phyloP scores from a whole-genome alignment of 768 basidiomycete genomes.

The Tylopilus balloui region DNA sequence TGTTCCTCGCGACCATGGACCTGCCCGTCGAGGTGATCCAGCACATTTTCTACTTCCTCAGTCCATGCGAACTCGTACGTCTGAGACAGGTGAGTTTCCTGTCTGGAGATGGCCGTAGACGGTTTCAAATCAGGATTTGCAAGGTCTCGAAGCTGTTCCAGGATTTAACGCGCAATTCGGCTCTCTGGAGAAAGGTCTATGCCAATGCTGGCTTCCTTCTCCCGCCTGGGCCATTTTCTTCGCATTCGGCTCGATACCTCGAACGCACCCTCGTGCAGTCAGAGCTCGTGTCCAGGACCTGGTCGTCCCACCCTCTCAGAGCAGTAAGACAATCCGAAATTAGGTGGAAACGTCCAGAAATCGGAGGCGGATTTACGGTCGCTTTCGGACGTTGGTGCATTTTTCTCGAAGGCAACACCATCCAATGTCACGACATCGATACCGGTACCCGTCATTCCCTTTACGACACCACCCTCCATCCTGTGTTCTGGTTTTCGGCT shows the following conservation, averaged over 20 bases:
- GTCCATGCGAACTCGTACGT: not conserved
- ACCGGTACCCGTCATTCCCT: not conserved
- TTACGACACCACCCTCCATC: not conserved
- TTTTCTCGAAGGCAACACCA: not conserved
- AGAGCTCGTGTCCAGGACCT: not conserved
- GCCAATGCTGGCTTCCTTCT: not conserved
- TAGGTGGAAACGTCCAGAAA: not conserved
- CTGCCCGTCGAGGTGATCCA: not conserved
- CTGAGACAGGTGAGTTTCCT: not conserved
- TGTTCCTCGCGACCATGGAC: too few relatives aligned
- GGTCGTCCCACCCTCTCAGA: not conserved
- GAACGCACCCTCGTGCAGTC: constrained; percentile 1
- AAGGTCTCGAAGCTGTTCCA: not conserved
- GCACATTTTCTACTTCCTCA: not conserved
- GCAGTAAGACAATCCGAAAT: not conserved
- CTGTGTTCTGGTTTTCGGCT: not conserved
- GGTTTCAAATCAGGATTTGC: not conserved
- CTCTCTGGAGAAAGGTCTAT: not conserved
- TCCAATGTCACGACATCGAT: not conserved
- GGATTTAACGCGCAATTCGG: not conserved
- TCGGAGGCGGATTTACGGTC: not conserved
- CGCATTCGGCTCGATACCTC: not conserved
- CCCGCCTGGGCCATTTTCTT: not conserved
- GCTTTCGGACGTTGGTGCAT: not conserved
- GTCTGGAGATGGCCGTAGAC: not conserved